phyloP scores from a whole-genome alignment of 306 rosid genomes.

The Biancaea sappan region DNA sequence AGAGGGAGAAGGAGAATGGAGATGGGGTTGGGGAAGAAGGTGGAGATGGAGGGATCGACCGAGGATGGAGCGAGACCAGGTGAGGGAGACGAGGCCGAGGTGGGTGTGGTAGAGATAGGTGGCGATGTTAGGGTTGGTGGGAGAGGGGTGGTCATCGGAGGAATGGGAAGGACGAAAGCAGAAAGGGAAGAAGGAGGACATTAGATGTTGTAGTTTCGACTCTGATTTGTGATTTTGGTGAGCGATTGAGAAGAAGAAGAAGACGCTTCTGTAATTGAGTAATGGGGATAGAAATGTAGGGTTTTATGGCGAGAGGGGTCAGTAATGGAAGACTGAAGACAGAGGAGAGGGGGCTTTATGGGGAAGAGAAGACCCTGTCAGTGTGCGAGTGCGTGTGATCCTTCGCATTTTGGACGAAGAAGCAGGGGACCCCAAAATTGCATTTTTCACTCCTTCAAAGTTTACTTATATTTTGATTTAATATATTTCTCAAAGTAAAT shows the following conservation, averaged over 20 bases:
- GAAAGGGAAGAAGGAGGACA: constrained; percentile 61
- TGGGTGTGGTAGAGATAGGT: constrained; percentile 78
- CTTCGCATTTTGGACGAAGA: too few relatives aligned
- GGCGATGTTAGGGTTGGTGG: constrained; percentile 70
- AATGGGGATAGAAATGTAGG: neutral
- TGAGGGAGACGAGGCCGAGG: constrained; percentile 66
- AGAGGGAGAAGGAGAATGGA: constrained; percentile 54
- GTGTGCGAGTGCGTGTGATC: too few relatives aligned
- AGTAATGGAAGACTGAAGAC: neutral
- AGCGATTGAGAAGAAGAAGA: neutral
- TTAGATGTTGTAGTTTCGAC: neutral
- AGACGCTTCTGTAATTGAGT: neutral
- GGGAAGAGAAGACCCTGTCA: neutral
- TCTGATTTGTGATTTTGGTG: too few relatives aligned
- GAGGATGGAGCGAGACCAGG: constrained; percentile 88
- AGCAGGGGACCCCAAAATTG: too few relatives aligned
- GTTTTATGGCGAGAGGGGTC: neutral
- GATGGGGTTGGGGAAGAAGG: constrained; percentile 48
- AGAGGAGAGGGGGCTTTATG: neutral
- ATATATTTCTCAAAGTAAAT: too few relatives aligned
- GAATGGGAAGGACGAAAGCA: constrained; percentile 62
- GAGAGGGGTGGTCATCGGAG: constrained; percentile 21
- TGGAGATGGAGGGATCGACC: constrained; percentile 82
- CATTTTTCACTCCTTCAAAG: too few relatives aligned
- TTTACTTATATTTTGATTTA: too few relatives aligned